Conservation (phyloP, 495 filamentous ascomycete genomes). For the Aspergillus olivimuriae region DNA sequence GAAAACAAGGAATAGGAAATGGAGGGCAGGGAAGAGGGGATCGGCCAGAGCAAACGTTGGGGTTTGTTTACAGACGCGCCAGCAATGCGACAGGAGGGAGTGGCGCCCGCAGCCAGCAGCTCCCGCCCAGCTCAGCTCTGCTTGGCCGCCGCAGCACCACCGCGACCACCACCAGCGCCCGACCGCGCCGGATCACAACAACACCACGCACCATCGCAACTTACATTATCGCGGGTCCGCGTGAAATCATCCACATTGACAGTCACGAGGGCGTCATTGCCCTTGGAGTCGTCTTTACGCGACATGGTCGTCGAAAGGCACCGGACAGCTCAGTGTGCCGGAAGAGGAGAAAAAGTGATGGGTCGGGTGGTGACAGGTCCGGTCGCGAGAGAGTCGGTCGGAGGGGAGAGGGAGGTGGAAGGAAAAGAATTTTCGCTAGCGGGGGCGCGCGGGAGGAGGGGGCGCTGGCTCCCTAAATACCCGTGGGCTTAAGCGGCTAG, state of each 20-base stretch:
- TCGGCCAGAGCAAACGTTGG: not conserved
- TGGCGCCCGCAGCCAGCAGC: not conserved
- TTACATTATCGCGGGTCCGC: conserved; percentile 59
- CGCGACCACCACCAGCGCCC: not conserved
- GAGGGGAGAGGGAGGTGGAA: conserved; percentile 7
- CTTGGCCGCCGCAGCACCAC: no score
- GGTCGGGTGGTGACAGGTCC: conserved; percentile 2
- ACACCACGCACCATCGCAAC: conserved; percentile 20
- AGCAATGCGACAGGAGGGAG: conserved; percentile 1
- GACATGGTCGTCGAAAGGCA: conserved; percentile 18
- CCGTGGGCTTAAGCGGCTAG: conserved; percentile 3
- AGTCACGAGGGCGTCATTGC: conserved; percentile 29
- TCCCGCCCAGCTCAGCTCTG: no score
- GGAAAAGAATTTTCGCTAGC: conserved; percentile 20
- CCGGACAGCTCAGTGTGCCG: not conserved
- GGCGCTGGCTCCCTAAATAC: conserved; percentile 12
- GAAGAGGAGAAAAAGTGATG: not conserved
- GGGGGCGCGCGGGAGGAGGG: conserved; percentile 9
- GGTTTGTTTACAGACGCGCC: conserved; percentile 12
- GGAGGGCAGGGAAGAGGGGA: not conserved
- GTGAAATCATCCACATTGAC: conserved; percentile 58
- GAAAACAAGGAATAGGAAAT: conserved; percentile 1
- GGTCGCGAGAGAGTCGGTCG: conserved; percentile 2
- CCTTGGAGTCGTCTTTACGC: conserved; percentile 25
- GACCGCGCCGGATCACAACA: conserved; percentile 13